phyloP scores from a whole-genome alignment of 768 basidiomycete genomes.

The Amylocystis lapponica region DNA sequence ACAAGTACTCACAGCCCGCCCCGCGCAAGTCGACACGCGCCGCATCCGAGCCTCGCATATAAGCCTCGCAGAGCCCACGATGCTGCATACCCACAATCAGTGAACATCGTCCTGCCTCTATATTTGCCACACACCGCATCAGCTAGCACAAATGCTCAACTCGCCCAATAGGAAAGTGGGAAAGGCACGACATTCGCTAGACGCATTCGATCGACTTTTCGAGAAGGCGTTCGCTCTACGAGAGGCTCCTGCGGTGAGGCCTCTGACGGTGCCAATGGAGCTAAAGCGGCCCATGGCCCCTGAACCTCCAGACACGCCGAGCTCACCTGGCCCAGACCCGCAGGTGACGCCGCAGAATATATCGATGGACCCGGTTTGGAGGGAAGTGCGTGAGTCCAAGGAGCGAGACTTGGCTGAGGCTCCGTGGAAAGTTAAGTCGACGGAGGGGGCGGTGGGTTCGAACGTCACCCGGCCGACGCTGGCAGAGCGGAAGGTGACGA shows the following conservation, averaged over 20 bases:
- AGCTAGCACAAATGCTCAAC: too few relatives aligned
- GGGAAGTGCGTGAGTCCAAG: slow-evolving; percentile 57
- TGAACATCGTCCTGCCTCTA: too few relatives aligned
- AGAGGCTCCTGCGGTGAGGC: slow-evolving; percentile 1
- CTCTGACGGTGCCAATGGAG: slow-evolving; percentile 1
- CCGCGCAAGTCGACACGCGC: too few relatives aligned
- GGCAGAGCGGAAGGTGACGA: slow-evolving; percentile 35
- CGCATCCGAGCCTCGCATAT: too few relatives aligned
- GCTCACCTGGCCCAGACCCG: slow-evolving; percentile 16
- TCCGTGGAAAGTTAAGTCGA: slow-evolving; percentile 64
- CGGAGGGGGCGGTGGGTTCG: slow-evolving; percentile 35
- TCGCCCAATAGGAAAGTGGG: too few relatives aligned
- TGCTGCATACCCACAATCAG: too few relatives aligned
- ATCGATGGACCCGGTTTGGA: slow-evolving; percentile 59
- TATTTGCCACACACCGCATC: too few relatives aligned
- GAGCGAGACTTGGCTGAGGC: slow-evolving; percentile 61
- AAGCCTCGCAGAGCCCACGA: too few relatives aligned
- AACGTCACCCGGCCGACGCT: slow-evolving; percentile 2
- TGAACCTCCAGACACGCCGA: slow-evolving; percentile 6
- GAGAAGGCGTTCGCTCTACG: slow-evolving; percentile 17
- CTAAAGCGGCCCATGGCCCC: slow-evolving; percentile 2
- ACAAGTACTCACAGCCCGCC: too few relatives aligned
- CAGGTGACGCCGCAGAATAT: slow-evolving; percentile 14
- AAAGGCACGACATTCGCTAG: slow-evolving; percentile 8
- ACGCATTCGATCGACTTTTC: slow-evolving; percentile 16